A percentile compares a stretch with the other conserved stretches of the same genome.
These are phyloP conservation scores for Tolypocladium pustulatum DNA, from an alignment of 2,329 filamentous ascomycete genomes.

Conservation along the genomic window DNA sequence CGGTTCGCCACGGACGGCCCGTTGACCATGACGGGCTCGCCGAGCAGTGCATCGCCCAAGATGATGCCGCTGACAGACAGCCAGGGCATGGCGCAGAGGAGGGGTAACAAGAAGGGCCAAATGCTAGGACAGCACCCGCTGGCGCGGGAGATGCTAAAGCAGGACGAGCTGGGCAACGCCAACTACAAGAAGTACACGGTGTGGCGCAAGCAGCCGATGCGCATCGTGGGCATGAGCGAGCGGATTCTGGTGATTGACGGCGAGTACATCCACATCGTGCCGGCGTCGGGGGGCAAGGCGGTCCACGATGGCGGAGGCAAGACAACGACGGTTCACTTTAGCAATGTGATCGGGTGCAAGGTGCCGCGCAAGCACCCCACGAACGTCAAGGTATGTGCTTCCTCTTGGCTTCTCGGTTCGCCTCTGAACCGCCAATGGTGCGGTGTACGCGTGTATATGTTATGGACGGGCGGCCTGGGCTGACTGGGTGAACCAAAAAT, in stretches of 20 bases:
- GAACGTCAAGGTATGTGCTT: slow-evolving; percentile 58
- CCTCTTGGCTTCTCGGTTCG: not conserved
- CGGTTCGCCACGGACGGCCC: slow-evolving; percentile 68
- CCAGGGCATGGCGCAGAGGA: slow-evolving; percentile 24
- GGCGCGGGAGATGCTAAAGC: slow-evolving; percentile 50
- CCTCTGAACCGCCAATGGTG: not conserved
- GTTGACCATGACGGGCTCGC: slow-evolving; percentile 56
- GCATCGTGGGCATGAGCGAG: slow-evolving; percentile 66
- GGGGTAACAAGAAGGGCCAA: slow-evolving; percentile 40
- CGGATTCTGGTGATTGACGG: slow-evolving; percentile 71
- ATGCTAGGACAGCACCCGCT: slow-evolving; percentile 54
- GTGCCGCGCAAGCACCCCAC: slow-evolving; percentile 70
- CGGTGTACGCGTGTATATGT: not conserved
- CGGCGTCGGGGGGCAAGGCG: slow-evolving; percentile 55
- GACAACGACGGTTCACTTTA: slow-evolving; percentile 74
- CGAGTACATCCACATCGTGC: slow-evolving; percentile 81
- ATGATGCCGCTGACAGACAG: slow-evolving; percentile 42
- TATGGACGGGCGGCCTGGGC: not conserved
- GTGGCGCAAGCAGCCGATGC: slow-evolving; percentile 73
- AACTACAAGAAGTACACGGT: slow-evolving; percentile 71
- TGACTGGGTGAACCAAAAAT: slow-evolving; percentile 5
- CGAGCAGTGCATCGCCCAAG: slow-evolving; percentile 60
- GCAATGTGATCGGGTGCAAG: slow-evolving; percentile 72
- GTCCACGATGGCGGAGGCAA: slow-evolving; percentile 55
- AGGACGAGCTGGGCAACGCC: slow-evolving; percentile 45